Conservation (phyloP, 345 rosid genomes). For the Populus deltoides region DNA sequence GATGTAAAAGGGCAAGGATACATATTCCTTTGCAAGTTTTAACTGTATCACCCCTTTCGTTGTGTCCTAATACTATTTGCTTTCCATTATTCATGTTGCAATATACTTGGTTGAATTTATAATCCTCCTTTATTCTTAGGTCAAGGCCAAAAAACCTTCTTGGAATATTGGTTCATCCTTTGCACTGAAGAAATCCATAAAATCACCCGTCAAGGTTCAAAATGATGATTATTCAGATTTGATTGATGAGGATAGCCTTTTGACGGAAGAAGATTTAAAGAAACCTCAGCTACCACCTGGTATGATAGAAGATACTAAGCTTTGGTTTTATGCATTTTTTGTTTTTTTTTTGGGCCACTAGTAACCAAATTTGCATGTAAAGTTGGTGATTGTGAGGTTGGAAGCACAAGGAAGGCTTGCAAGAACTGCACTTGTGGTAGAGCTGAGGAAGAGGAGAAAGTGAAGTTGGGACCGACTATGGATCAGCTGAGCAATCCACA, state of each 20-base stretch:
- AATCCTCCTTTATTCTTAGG: conserved; percentile 27
- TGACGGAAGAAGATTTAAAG: conserved; percentile 81
- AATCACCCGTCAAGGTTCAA: conserved; percentile 48
- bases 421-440: conserved; percentile 96
- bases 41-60: background rate
- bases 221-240: conserved; percentile 70
- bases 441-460: conserved; percentile 89
- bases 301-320: conserved; percentile 20
- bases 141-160: conserved; percentile 75
- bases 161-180: conserved; percentile 89
- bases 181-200: conserved; percentile 58
- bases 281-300: conserved; percentile 70
- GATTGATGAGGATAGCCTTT: conserved; percentile 92
- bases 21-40: background rate
- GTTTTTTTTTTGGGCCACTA: background rate
- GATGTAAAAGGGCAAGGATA: background rate
- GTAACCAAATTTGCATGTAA: conserved; percentile 13
- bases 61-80: background rate
- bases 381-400: conserved; percentile 82
- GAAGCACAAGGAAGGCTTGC: conserved; percentile 90
- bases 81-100: background rate
- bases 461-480: conserved; percentile 60
- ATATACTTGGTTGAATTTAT: background rate
- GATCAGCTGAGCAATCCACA: conserved; percentile 88
- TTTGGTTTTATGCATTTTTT: background rate